Evolutionary conservation across 2,329 filamentous ascomycete species (phyloP).

Genomic region (Neonectria magnoliae): DNA sequence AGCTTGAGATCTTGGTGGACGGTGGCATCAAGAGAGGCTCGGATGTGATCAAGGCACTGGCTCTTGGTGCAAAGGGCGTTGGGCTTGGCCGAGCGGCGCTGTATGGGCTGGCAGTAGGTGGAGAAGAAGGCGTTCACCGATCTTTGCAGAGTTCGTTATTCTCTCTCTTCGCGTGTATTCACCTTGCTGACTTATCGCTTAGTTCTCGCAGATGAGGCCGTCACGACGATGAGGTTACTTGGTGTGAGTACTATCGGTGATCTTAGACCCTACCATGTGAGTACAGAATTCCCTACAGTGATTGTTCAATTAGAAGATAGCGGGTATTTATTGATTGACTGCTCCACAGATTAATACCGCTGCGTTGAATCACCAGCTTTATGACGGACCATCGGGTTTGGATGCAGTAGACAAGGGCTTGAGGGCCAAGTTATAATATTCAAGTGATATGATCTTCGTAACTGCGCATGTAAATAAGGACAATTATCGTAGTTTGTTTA

Average conservation of each 20-base stretch:
- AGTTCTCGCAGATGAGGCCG: constrained; percentile 26
- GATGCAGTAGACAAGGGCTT: neutral
- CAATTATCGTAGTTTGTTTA: neutral
- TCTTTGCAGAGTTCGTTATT: constrained; percentile 22
- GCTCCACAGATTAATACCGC: constrained; percentile 8
- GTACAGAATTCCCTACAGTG: neutral
- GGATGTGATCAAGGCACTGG: constrained; percentile 74
- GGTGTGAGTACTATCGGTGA: constrained; percentile 17
- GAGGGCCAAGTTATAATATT: neutral
- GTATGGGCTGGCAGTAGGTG: constrained; percentile 48
- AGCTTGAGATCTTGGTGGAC: constrained; percentile 70
- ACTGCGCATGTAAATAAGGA: neutral
- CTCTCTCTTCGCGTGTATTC: neutral
- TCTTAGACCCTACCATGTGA: constrained; percentile 18
- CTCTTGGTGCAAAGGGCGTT: constrained; percentile 70
- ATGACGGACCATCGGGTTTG: constrained; percentile 4
- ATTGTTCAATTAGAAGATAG: neutral
- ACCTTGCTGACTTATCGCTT: neutral
- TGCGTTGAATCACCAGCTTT: constrained; percentile 5
- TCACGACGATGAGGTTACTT: constrained; percentile 24
- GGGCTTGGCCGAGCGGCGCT: constrained; percentile 70
- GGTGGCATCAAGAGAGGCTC: constrained; percentile 72
- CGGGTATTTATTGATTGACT: neutral
- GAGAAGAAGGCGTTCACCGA: constrained; percentile 19
- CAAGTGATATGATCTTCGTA: neutral